phyloP scores from a whole-genome alignment of 495 filamentous ascomycete species.

The Xylaria cubensis region DNA sequence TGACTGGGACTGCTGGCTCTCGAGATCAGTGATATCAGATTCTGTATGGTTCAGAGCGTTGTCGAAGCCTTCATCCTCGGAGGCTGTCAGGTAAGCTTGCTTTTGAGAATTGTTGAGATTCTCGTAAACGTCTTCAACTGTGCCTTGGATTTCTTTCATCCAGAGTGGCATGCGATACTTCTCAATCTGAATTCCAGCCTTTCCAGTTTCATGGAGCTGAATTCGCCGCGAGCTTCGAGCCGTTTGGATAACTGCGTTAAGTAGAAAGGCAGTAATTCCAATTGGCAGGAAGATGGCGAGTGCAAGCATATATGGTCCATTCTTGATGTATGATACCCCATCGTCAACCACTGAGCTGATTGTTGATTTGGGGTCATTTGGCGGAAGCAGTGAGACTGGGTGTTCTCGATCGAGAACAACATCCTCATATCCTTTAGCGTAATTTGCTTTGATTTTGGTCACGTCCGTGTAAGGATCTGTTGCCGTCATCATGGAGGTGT shows the following conservation, averaged over 20 bases:
- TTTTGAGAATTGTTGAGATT: constrained; percentile 67
- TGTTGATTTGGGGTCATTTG: constrained; percentile 33
- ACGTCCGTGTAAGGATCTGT: constrained; percentile 77
- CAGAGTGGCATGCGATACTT: constrained; percentile 79
- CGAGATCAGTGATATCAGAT: constrained; percentile 40
- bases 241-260: constrained; percentile 78
- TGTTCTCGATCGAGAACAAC: constrained; percentile 75
- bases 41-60: constrained; percentile 30
- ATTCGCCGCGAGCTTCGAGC: constrained; percentile 75
- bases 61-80: constrained; percentile 43
- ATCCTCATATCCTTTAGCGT: constrained; percentile 72
- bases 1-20: constrained; percentile 45
- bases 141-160: constrained; percentile 71
- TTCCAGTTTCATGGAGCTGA: constrained; percentile 73
- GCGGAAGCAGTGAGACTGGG: constrained; percentile 61
- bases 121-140: constrained; percentile 77
- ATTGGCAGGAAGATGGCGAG: constrained; percentile 72
- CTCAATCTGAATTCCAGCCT: constrained; percentile 64
- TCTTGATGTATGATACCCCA: constrained; percentile 38
- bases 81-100: constrained; percentile 65
- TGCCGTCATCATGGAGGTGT: constrained; percentile 77
- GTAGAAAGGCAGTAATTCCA: constrained; percentile 69
- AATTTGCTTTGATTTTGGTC: constrained; percentile 70
- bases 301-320: constrained; percentile 65
- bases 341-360: constrained; percentile 29